Evolutionary conservation across 306 rosid species (phyloP).

Genomic region (Acacia acuminata): DNA sequence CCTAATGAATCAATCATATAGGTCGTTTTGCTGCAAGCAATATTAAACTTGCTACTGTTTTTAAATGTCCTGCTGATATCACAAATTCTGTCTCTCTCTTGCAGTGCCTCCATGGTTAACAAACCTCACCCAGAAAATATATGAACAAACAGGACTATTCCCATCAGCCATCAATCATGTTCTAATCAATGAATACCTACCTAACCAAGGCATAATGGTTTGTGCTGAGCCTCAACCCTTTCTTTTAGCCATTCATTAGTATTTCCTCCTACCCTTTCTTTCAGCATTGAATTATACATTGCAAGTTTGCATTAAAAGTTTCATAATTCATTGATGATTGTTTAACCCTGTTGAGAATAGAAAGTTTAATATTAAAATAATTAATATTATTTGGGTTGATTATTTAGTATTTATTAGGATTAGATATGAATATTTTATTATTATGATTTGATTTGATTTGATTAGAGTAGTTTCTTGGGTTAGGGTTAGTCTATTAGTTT

Average conservation of each 20-base stretch:
- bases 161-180: slow-evolving; percentile 83
- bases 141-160: slow-evolving; percentile 60
- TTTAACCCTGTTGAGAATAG: neutral
- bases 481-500: no score
- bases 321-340: neutral
- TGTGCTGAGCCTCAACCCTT: slow-evolving; percentile 30
- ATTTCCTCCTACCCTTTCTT: neutral
- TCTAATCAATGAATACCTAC: slow-evolving; percentile 89
- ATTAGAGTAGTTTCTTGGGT: no score
- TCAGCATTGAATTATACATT: slow-evolving; percentile 1
- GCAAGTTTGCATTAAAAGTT: slow-evolving; percentile 5
- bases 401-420: no score
- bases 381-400: no score
- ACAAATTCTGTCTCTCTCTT: neutral
- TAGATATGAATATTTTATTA: no score
- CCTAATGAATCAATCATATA: neutral
- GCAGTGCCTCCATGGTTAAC: slow-evolving; percentile 90
- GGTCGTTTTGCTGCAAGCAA: neutral
- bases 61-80: slow-evolving; percentile 13
- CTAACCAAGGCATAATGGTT: slow-evolving; percentile 91
- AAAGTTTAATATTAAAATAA: no score
- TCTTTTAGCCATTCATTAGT: slow-evolving; percentile 29
- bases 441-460: no score
- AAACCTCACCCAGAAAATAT: slow-evolving; percentile 61
- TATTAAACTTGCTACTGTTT: neutral